Evolutionary conservation across 2,329 filamentous ascomycete genomes (phyloP).

Genomic region (Colletotrichum navitas): DNA sequence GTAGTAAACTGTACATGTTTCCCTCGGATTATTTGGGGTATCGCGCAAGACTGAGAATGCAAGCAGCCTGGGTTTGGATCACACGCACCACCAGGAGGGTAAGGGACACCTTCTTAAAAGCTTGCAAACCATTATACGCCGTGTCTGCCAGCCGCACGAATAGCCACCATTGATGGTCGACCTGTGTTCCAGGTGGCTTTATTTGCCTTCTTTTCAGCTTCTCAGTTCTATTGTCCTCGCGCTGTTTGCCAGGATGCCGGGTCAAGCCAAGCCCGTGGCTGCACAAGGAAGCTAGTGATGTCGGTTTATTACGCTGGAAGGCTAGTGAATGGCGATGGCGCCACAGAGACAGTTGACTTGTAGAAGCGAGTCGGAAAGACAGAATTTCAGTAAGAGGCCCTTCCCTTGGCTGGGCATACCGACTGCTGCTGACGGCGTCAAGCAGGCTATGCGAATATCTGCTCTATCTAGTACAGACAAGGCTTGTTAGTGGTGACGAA

Average conservation of each 20-base stretch:
- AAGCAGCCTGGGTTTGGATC: neutral
- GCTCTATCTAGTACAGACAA: neutral
- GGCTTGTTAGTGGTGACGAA: neutral
- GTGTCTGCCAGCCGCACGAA: slow-evolving; percentile 6
- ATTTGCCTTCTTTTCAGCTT: neutral
- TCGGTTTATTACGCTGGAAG: neutral
- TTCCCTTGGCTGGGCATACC: neutral
- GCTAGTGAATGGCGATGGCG: slow-evolving; percentile 5
- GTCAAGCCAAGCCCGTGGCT: slow-evolving; percentile 5
- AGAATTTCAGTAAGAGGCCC: neutral
- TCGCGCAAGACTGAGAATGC: neutral
- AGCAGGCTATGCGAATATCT: neutral
- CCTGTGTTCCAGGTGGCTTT: slow-evolving; percentile 8
- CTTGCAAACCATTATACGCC: neutral
- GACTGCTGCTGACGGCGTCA: neutral
- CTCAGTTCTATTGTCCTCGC: slow-evolving; percentile 13
- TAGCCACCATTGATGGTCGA: neutral
- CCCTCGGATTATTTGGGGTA: neutral
- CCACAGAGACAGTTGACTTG: slow-evolving; percentile 3
- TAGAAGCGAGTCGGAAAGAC: slow-evolving; percentile 1
- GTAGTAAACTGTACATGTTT: slow-evolving; percentile 22
- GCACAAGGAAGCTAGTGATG: slow-evolving; percentile 18
- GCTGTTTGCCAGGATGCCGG: neutral
- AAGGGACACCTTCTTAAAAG: slow-evolving; percentile 4
- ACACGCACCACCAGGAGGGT: neutral